These are phyloP conservation scores for Xerocomellus intermedius DNA, from an alignment of 768 basidiomycete genomes.

Conservation along the genomic window DNA sequence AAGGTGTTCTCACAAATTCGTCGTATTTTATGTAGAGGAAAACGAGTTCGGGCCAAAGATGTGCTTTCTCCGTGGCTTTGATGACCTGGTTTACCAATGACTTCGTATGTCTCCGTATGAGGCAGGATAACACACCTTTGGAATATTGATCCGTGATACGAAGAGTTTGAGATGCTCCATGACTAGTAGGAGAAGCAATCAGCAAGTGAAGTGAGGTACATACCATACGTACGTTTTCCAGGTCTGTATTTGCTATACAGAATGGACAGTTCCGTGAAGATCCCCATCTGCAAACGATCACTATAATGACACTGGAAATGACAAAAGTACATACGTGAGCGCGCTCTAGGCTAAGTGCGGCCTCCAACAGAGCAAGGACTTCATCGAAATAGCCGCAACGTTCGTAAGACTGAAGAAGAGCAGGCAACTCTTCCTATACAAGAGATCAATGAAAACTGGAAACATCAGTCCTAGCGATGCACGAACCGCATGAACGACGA, in stretches of 20 bases:
- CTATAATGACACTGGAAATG: neutral
- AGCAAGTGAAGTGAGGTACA: neutral
- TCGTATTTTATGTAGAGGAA: constrained; percentile 99
- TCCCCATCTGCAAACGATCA: constrained; percentile 69
- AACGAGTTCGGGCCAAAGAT: constrained; percentile 97
- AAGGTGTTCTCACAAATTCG: constrained; percentile 63
- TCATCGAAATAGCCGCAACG: constrained; percentile 92
- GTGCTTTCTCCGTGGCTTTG: constrained; percentile 92
- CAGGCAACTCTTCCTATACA: constrained; percentile 70
- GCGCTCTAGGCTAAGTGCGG: constrained; percentile 92
- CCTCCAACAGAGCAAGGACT: constrained; percentile 86
- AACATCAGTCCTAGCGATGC: constrained; percentile 8
- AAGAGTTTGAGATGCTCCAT: constrained; percentile 99
- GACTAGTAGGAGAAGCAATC: constrained; percentile 45
- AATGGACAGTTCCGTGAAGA: constrained; percentile 93
- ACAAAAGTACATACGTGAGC: constrained; percentile 63
- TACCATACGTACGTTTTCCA: constrained; percentile 69
- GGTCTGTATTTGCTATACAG: constrained; percentile 95
- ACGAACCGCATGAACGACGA: constrained; percentile 82
- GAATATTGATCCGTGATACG: constrained; percentile 95
- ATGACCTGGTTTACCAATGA: constrained; percentile 58
- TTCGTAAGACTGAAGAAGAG: constrained; percentile 82
- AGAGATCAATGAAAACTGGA: constrained; percentile 1
- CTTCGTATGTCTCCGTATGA: neutral
- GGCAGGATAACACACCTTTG: constrained; percentile 55